Evolutionary conservation across 345 rosid genomes (phyloP), one percentile per base, ranked within the genome.

Genomic region (Luvunga scandens): DNA sequence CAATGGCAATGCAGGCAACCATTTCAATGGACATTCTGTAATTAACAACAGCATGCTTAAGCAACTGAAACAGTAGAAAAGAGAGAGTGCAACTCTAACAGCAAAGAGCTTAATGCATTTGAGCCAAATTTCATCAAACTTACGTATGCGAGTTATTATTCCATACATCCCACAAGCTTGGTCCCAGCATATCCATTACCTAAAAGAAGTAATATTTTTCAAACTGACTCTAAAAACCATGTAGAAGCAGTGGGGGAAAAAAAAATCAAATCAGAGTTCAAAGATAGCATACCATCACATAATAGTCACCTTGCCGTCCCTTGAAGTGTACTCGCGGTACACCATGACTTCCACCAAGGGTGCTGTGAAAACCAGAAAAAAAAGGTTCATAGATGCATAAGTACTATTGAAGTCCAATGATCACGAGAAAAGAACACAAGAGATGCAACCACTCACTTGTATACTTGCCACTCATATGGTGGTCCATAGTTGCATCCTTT

Each of bases 101-200:
- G 22, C 45, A 55, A 76, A 57, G 27, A 59, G 62, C 30, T 42
- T 25, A 25, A 56, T 73, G 27, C 36, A 72, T 45, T 42, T 38
- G 66, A 13, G 38, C 66, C 56, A 60, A 21, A 33, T 72, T 77
- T 56, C 62, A 69, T 45, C 18, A 22, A 66, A 89, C 97, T 88
- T 68, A 92, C 97, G 88, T 76, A 71, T 89, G 88, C 13, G 88
- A 84, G 73, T 87, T 89, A 81, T 75, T 89, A 83, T 90, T 90
- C 94, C 97, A 92, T 77, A 89, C 91, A 66, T 92, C 97, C 97
- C 97, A 92, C 73, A 92, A 73, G 82, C 94, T 90, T 24, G 94
- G 97, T 7, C 97, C 97, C 82, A 92, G 88, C 72, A 88, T 88
- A 82, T 92, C 97, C 97, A 92, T 92, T 66, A 92, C 94, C 97